Evolutionary conservation across 139 green algal genomes (phyloP), one percentile per base, ranked within the genome.

Genomic region (Bryopsis sp.): DNA sequence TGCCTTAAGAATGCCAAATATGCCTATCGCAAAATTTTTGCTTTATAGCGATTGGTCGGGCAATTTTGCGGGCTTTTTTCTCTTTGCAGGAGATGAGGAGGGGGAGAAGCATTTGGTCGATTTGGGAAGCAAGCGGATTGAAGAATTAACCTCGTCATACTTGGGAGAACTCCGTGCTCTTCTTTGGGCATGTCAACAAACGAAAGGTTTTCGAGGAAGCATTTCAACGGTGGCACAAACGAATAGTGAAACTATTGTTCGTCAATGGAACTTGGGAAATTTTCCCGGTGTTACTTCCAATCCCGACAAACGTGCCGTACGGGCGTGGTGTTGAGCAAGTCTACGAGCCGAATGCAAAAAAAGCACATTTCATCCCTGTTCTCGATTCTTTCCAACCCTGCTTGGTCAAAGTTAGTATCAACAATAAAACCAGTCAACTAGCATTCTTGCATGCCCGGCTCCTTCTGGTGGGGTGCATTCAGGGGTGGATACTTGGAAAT

Each of bases 171-270:
- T 67, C 4, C 24, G 39, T 11, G 22, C 24, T 29, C 38, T 67
- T 48, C 5, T 67, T n/a, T 67, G 59, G 59, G n/a, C 59, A n/a
- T 67, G 59, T 43, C 38, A 67, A 31, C 5, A 8, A 5, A 67
- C 59, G 5, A 67, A 67, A 24, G 59, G 26, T 5, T 43, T 33
- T 8, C 38, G 59, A 24, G 59, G 59, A 5, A 67, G 26, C 7
- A 19, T 47, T 5, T 29, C 19, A 19, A 8, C 19, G 7, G 4
- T 67, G 6, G 5, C 39, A n/a, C 6, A 7, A 31, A 33, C 59
- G 7, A 29, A 67, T 24, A 67, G 19, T 67, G 4, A 39, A 19
- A 29, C 32, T 33, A 29, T 67, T 29, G 59, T 67, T n/a, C 7
- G 39, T n/a, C 7, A 67, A 43, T 43, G 24, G 32, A 8, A 47